These are phyloP conservation scores for Parastagonospora avenae DNA, from an alignment of 2,329 filamentous ascomycete genomes.

Conservation along the genomic window DNA sequence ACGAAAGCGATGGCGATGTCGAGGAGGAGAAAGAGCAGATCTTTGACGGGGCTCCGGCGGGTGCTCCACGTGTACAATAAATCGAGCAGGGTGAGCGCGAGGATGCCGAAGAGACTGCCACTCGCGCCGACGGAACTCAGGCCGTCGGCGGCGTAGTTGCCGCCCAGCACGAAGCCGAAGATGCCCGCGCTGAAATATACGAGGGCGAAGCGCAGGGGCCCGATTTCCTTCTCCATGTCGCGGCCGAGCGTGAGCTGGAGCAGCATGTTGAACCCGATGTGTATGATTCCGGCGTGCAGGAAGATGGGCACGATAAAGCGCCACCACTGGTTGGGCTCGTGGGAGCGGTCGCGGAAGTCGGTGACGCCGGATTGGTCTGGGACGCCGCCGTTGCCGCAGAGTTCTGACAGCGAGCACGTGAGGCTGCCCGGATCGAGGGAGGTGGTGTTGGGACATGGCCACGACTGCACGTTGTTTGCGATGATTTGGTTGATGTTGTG, in stretches of 20 bases:
- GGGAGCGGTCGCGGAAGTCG: slow-evolving; percentile 59
- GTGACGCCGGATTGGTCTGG: slow-evolving; percentile 64
- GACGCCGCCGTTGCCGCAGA: slow-evolving; percentile 83
- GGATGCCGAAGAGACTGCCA: slow-evolving; percentile 86
- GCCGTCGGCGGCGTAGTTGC: slow-evolving; percentile 84
- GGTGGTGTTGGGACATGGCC: slow-evolving; percentile 77
- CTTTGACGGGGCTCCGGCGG: slow-evolving; percentile 75
- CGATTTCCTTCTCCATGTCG: slow-evolving; percentile 92
- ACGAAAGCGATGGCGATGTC: slow-evolving; percentile 91
- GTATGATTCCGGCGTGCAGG: slow-evolving; percentile 88
- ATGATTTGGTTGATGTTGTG: slow-evolving; percentile 75
- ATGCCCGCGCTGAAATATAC: slow-evolving; percentile 92
- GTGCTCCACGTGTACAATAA: slow-evolving; percentile 91
- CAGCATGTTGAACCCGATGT: slow-evolving; percentile 94
- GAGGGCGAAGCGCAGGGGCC: slow-evolving; percentile 82
- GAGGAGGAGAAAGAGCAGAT: slow-evolving; percentile 83
- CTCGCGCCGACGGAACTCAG: slow-evolving; percentile 86
- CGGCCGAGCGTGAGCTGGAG: slow-evolving; percentile 87
- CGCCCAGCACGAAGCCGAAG: slow-evolving; percentile 93
- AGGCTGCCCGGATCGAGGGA: slow-evolving; percentile 64
- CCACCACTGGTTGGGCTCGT: slow-evolving; percentile 91
- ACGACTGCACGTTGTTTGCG: slow-evolving; percentile 58
- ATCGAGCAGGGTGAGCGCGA: slow-evolving; percentile 86
- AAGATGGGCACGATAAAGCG: slow-evolving; percentile 97
- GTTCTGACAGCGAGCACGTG: slow-evolving; percentile 74